phyloP scores from a whole-genome alignment of 2,329 filamentous ascomycete species.

The Pezicula neosporulosa region DNA sequence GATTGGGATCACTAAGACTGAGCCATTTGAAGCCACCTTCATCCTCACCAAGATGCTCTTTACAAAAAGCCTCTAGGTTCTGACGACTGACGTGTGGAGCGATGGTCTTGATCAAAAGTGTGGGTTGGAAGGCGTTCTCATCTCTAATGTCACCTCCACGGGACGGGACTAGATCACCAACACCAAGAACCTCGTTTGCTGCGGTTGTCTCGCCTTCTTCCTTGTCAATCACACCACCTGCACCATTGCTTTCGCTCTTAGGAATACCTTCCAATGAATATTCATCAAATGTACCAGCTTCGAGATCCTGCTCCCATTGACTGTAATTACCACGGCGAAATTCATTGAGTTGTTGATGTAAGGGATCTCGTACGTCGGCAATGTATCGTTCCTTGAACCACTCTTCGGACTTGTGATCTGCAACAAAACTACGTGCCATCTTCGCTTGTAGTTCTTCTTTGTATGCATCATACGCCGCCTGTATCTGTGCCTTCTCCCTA shows the following conservation, averaged over 20 bases:
- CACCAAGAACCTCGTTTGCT: slow-evolving; percentile 86
- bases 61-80: slow-evolving; percentile 92
- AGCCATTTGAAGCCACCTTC: slow-evolving; percentile 94
- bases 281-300: slow-evolving; percentile 84
- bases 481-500: slow-evolving; percentile 75
- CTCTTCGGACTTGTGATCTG: slow-evolving; percentile 89
- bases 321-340: slow-evolving; percentile 75
- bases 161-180: slow-evolving; percentile 83
- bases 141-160: slow-evolving; percentile 84
- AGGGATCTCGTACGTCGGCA: slow-evolving; percentile 71
- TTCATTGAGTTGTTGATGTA: slow-evolving; percentile 73
- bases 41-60: slow-evolving; percentile 86
- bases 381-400: slow-evolving; percentile 98
- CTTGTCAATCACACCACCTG: slow-evolving; percentile 82
- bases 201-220: slow-evolving; percentile 94
- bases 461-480: slow-evolving; percentile 64
- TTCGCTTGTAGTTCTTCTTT: slow-evolving; percentile 67
- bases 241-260: slow-evolving; percentile 87
- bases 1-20: slow-evolving; percentile 93
- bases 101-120: slow-evolving; percentile 95
- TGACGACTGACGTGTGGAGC: slow-evolving; percentile 91
- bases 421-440: slow-evolving; percentile 87
- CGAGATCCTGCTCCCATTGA: slow-evolving; percentile 87
- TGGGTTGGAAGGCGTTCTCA: slow-evolving; percentile 83
- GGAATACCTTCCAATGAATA: slow-evolving; percentile 93